Percentiles rank a stretch among this genome's conserved stretches.
Evolutionary conservation across 1,284 basidiomycete genomes (phyloP).

Genomic region (Trametes pubescens): DNA sequence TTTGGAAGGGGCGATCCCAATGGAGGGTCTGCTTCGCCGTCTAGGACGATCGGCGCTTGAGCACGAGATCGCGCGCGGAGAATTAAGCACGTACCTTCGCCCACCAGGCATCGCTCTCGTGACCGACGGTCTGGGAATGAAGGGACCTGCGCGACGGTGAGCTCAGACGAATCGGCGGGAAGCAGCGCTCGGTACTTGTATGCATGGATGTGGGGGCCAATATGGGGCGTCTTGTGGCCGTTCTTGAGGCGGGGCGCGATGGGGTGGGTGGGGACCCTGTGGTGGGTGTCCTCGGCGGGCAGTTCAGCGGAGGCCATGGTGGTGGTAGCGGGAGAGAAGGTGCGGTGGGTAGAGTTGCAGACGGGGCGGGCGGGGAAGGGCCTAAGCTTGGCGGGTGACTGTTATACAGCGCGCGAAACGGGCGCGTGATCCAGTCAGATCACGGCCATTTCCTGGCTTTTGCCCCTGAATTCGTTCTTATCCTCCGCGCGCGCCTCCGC

Average conservation of each 20-base stretch:
- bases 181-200: slow-evolving; percentile 56
- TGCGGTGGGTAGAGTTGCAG: slow-evolving; percentile 6
- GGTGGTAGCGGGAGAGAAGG: slow-evolving; percentile 10
- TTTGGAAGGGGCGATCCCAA: slow-evolving; percentile 94
- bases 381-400: slow-evolving; percentile 14
- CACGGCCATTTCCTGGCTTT: slow-evolving; percentile 14
- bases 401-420: slow-evolving; percentile 10
- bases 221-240: slow-evolving; percentile 70
- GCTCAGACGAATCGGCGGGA: slow-evolving; percentile 13
- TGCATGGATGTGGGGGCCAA: slow-evolving; percentile 78
- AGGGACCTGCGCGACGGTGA: slow-evolving; percentile 41
- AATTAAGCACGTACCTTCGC: slow-evolving; percentile 63
- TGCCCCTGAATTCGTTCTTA: slow-evolving; percentile 29
- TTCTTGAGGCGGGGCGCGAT: slow-evolving; percentile 72
- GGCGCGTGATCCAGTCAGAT: slow-evolving; percentile 28
- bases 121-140: slow-evolving; percentile 78
- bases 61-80: slow-evolving; percentile 5
- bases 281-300: slow-evolving; percentile 32
- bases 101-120: slow-evolving; percentile 89
- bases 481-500: slow-evolving; percentile 6
- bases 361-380: slow-evolving; percentile 8
- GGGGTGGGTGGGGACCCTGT: slow-evolving; percentile 55
- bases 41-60: slow-evolving; percentile 48
- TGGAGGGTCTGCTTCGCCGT: slow-evolving; percentile 83
- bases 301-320: slow-evolving; percentile 27